Percentiles rank a stretch among this genome's conserved stretches.
phyloP scores from a whole-genome alignment of 2,329 filamentous ascomycete genomes.

The Hypoxylon sp. region DNA sequence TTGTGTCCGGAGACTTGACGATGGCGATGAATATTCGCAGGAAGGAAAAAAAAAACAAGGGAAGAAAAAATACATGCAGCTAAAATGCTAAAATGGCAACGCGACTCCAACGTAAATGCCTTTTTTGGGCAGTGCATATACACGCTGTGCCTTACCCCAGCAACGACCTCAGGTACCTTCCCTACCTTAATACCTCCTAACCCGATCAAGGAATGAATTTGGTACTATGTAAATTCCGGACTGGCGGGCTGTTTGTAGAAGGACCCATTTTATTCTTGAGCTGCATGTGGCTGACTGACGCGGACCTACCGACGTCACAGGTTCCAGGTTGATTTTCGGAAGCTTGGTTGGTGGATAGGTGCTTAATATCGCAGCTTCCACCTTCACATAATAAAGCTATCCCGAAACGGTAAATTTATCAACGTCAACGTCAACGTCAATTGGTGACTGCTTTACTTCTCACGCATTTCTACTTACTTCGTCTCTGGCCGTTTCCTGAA shows the following conservation, averaged over 20 bases:
- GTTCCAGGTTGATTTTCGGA: constrained; percentile 11
- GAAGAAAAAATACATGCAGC: constrained; percentile 8
- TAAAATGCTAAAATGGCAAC: constrained; percentile 17
- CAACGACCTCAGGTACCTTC: constrained; percentile 15
- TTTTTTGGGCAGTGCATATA: not conserved
- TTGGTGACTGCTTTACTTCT: too few species aligned
- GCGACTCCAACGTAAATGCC: constrained; percentile 24
- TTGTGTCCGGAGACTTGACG: too few species aligned
- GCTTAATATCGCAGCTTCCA: constrained; percentile 22
- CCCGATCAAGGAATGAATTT: too few species aligned
- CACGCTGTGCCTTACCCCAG: constrained; percentile 17
- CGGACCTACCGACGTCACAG: constrained; percentile 35
- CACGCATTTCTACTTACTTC: too few species aligned
- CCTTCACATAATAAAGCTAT: constrained; percentile 27
- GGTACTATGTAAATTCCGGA: not conserved
- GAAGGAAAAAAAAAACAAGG: too few species aligned
- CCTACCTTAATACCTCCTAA: not conserved
- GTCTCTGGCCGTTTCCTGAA: too few species aligned
- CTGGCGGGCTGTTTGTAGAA: not conserved
- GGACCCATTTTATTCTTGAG: constrained; percentile 6
- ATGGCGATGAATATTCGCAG: too few species aligned
- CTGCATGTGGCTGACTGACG: constrained; percentile 18
- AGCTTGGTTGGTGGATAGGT: too few species aligned
- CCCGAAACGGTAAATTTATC: constrained; percentile 36
- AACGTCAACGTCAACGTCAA: too few species aligned